Evolutionary conservation across 2,329 filamentous ascomycete species (phyloP).

Genomic region (Penicillium fuscoglaucum): DNA sequence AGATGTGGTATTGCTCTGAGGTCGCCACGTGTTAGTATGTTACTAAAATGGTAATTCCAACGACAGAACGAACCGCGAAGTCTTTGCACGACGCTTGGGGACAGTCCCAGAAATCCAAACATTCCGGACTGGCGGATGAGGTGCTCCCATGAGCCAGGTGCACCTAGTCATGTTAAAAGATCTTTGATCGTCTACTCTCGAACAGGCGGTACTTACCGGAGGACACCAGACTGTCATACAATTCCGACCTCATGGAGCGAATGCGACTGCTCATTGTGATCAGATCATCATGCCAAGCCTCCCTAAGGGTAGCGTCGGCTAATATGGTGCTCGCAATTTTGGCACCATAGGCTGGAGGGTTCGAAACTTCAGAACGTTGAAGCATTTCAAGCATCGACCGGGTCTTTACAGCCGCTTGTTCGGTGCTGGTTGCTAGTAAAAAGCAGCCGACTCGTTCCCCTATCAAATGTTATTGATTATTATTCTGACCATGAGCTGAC

Average conservation of each 20-base stretch:
- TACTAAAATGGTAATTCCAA: not conserved
- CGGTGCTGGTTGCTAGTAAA: conserved; percentile 12
- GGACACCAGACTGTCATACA: conserved; percentile 65
- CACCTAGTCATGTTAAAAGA: conserved; percentile 64
- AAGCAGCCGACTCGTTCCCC: conserved; percentile 25
- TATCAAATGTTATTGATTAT: not conserved
- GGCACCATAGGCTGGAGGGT: conserved; percentile 88
- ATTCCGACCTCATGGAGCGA: conserved; percentile 77
- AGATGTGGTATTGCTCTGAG: conserved; percentile 46
- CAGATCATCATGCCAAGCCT: conserved; percentile 86
- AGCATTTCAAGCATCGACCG: conserved; percentile 25
- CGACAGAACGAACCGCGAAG: conserved; percentile 30
- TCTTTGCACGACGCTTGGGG: conserved; percentile 43
- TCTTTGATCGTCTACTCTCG: not conserved
- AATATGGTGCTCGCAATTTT: conserved; percentile 78
- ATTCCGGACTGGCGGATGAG: conserved; percentile 91
- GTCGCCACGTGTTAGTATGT: conserved; percentile 3
- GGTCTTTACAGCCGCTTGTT: conserved; percentile 15
- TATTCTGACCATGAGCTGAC: not conserved
- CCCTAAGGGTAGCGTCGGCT: conserved; percentile 72
- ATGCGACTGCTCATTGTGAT: conserved; percentile 89
- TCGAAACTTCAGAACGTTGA: conserved; percentile 92
- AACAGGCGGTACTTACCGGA: conserved; percentile 11
- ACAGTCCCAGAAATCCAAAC: conserved; percentile 74
- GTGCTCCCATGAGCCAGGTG: conserved; percentile 63